A percentile compares a stretch with the other conserved stretches of the same genome.
phyloP scores from a whole-genome alignment of 108 stramenopile genomes.

The Pseudonitzschia multiseries region DNA sequence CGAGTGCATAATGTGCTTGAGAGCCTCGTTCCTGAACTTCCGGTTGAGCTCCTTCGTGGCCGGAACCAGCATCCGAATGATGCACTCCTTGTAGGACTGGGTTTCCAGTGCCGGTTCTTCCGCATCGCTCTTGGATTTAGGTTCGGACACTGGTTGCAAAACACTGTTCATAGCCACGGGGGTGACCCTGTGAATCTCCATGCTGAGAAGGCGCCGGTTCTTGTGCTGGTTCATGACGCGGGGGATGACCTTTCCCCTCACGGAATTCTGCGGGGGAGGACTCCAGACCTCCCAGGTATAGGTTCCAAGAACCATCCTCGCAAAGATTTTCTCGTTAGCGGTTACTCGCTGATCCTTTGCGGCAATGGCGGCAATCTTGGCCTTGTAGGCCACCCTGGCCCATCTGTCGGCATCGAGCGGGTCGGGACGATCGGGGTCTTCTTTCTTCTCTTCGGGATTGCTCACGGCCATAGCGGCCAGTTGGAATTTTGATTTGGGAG shows the following conservation, averaged over 20 bases:
- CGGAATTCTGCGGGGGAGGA: constrained; percentile 36
- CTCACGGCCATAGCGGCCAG: no score
- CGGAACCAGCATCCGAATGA: constrained; percentile 40
- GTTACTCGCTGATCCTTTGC: constrained; percentile 8
- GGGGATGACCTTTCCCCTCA: constrained; percentile 44
- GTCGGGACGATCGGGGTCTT: neutral
- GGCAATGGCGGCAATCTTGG: neutral
- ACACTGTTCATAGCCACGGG: neutral
- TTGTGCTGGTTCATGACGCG: constrained; percentile 21
- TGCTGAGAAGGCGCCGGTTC: constrained; percentile 39
- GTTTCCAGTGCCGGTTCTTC: neutral
- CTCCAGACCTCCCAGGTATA: constrained; percentile 39
- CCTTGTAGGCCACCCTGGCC: neutral
- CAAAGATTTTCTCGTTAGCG: constrained; percentile 3
- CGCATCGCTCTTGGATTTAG: neutral
- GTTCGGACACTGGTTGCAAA: neutral
- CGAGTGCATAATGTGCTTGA: neutral
- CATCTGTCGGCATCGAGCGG: neutral
- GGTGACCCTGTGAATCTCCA: constrained; percentile 49
- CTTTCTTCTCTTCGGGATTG: neutral
- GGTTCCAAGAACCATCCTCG: neutral
- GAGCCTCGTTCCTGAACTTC: constrained; percentile 20
- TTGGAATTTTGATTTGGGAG: no score
- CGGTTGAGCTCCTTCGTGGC: constrained; percentile 12
- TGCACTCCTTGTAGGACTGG: constrained; percentile 41